phyloP scores from a whole-genome alignment of 1,284 basidiomycete genomes.

The Gomphus sp. region DNA sequence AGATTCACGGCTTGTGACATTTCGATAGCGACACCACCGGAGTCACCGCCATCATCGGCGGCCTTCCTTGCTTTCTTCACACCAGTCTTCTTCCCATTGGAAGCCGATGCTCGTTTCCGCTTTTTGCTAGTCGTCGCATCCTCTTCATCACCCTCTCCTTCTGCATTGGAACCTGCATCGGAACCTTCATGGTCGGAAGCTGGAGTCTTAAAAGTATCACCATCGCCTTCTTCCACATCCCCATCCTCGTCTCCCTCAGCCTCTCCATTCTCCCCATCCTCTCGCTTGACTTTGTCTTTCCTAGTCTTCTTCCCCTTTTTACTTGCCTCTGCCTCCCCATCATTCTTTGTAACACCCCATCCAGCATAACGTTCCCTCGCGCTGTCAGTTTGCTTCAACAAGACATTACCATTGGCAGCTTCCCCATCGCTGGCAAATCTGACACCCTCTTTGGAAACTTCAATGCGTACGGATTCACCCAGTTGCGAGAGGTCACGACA shows the following conservation, averaged over 20 bases:
- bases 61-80: conserved; percentile 46
- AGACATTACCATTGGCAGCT: conserved; percentile 84
- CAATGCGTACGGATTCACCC: conserved; percentile 93
- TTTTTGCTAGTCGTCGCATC: conserved; percentile 29
- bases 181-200: conserved; percentile 24
- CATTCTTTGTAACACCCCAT: conserved; percentile 34
- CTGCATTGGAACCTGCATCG: conserved; percentile 43
- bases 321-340: conserved; percentile 38
- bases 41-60: conserved; percentile 32
- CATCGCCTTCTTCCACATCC: conserved; percentile 30
- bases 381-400: conserved; percentile 65
- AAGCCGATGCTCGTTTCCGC: conserved; percentile 19
- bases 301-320: conserved; percentile 29
- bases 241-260: conserved; percentile 32
- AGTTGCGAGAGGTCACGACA: conserved; percentile 89
- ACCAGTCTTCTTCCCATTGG: conserved; percentile 54
- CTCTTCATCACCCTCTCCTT: conserved; percentile 27
- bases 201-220: conserved; percentile 29
- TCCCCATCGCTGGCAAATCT: conserved; percentile 94
- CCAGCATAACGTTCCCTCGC: conserved; percentile 21
- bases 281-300: conserved; percentile 30
- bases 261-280: conserved; percentile 32
- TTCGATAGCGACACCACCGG: conserved; percentile 65
- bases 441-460: conserved; percentile 94
- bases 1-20: conserved; percentile 89